Conservation (phyloP, 2,329 filamentous ascomycete genomes). For the Venturiaceae sp. region DNA sequence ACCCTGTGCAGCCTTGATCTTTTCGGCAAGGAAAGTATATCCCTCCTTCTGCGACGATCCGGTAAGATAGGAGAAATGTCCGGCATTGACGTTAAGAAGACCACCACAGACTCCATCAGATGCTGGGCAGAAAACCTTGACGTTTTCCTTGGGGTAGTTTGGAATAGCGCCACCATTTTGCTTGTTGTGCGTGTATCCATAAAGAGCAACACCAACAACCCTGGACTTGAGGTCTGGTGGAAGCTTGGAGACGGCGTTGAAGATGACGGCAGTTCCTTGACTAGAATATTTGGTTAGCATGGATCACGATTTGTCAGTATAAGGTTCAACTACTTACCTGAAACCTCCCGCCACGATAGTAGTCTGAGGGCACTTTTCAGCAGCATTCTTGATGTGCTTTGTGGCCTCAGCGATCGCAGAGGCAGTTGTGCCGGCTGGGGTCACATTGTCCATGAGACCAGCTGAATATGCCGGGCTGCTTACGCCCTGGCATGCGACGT, state of each 20-base stretch:
- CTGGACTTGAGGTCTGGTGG: constrained; percentile 15
- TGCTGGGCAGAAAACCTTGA: constrained; percentile 17
- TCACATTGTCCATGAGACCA: neutral
- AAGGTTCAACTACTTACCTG: neutral
- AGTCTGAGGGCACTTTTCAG: neutral
- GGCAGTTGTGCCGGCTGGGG: neutral
- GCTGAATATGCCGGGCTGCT: constrained; percentile 1
- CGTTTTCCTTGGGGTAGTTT: constrained; percentile 17
- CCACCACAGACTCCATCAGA: constrained; percentile 18
- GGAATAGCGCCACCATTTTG: constrained; percentile 25
- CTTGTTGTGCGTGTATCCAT: constrained; percentile 30
- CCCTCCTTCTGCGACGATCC: constrained; percentile 3
- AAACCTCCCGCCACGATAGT: constrained; percentile 1
- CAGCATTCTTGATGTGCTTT: neutral
- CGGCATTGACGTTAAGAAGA: constrained; percentile 14
- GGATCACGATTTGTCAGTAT: neutral
- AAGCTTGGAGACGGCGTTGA: constrained; percentile 28
- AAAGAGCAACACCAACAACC: constrained; percentile 32
- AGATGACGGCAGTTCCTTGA: constrained; percentile 35
- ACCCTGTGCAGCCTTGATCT: constrained; percentile 2
- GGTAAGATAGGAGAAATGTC: constrained; percentile 15
- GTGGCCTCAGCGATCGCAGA: neutral
- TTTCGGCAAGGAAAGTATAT: constrained; percentile 4
- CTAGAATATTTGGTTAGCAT: constrained; percentile 16
- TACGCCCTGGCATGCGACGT: constrained; percentile 5